These are phyloP conservation scores for Sutorius australiensis DNA, from an alignment of 768 basidiomycete genomes.

Conservation along the genomic window DNA sequence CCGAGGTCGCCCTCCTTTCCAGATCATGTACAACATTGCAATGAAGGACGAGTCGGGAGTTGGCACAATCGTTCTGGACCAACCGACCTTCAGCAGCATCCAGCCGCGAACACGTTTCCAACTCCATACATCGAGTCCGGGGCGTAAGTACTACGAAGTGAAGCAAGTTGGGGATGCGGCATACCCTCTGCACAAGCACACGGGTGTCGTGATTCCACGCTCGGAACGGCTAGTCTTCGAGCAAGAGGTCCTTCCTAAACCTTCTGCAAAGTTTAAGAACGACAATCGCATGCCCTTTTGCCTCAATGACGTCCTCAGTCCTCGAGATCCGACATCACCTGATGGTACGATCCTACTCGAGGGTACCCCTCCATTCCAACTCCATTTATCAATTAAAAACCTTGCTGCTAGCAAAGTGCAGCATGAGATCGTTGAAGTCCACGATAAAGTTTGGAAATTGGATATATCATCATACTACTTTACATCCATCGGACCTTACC, in stretches of 20 bases:
- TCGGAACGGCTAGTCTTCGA: constrained; percentile 72
- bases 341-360: constrained; percentile 64
- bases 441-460: constrained; percentile 61
- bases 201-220: constrained; percentile 59
- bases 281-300: constrained; percentile 69
- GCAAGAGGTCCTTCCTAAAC: constrained; percentile 79
- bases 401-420: constrained; percentile 67
- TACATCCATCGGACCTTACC: constrained; percentile 75
- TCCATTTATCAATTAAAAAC: constrained; percentile 73
- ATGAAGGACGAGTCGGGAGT: constrained; percentile 64
- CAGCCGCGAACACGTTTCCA: constrained; percentile 78
- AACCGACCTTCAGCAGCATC: constrained; percentile 81
- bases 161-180: constrained; percentile 83
- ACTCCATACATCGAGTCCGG: constrained; percentile 70
- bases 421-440: constrained; percentile 50
- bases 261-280: constrained; percentile 75
- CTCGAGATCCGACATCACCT: constrained; percentile 45
- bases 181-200: constrained; percentile 73
- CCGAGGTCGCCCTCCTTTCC: constrained; percentile 86
- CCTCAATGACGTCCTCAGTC: constrained; percentile 60
- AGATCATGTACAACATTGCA: constrained; percentile 86
- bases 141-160: constrained; percentile 86
- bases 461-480: constrained; percentile 69
- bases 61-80: constrained; percentile 66
- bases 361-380: constrained; percentile 82